Evolutionary conservation across 225 moss, liverwort and hornwort species (phyloP).

Genomic region (Sphagnum contortum): DNA sequence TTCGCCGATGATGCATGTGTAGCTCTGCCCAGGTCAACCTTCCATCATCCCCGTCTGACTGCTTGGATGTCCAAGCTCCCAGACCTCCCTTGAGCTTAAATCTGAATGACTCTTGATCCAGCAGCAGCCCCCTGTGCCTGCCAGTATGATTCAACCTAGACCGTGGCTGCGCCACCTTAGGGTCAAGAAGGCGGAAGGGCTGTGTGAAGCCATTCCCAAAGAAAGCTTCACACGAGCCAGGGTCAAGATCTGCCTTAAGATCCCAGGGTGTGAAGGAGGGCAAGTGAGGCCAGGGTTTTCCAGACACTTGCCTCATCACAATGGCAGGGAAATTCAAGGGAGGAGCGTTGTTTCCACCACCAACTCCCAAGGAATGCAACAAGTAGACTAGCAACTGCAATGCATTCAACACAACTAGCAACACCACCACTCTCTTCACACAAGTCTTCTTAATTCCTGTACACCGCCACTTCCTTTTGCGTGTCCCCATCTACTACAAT

Average conservation of each 20-base stretch:
- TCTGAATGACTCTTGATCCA: constrained; percentile 6
- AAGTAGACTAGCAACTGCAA: constrained; percentile 39
- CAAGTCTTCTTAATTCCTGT: constrained; percentile 22
- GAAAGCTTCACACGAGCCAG: constrained; percentile 71
- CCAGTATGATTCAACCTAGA: constrained; percentile 7
- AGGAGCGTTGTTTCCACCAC: background rate
- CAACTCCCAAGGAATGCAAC: background rate
- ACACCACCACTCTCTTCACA: constrained; percentile 43
- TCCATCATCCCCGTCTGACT: constrained; percentile 13
- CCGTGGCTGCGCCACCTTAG: constrained; percentile 7
- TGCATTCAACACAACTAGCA: constrained; percentile 31
- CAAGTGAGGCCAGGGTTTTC: constrained; percentile 70
- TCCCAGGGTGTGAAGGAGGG: constrained; percentile 59
- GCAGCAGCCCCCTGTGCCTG: constrained; percentile 9
- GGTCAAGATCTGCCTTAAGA: constrained; percentile 22
- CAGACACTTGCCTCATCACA: constrained; percentile 4
- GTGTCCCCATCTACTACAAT: constrained; percentile 22
- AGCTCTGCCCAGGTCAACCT: constrained; percentile 10
- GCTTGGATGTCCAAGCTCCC: constrained; percentile 4
- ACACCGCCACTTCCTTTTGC: constrained; percentile 30
- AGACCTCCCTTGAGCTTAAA: constrained; percentile 16
- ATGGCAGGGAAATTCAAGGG: background rate
- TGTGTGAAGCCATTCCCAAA: constrained; percentile 84
- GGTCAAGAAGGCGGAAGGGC: constrained; percentile 46
- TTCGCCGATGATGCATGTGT: constrained; percentile 5